Evolutionary conservation across 805 yeast species (phyloP), one percentile per base, ranked within the genome.

Genomic region (Ogataea populi-albae): DNA sequence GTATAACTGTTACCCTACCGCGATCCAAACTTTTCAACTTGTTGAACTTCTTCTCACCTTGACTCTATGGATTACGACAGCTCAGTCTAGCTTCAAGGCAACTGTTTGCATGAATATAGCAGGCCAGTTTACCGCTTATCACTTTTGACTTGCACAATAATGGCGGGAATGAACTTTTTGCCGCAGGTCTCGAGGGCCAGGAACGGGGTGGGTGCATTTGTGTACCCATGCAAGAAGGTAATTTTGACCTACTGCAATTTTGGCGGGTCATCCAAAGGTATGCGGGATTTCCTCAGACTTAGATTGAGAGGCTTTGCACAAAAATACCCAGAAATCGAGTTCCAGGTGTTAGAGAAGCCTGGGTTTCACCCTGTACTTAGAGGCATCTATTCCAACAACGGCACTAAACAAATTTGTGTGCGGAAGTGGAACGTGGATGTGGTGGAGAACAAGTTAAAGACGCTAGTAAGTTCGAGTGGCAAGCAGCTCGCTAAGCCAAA

Each of bases 231-330:
- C 66, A 77, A 75, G 50, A 77, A 75, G 54, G 72, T 93, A 34
- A 72, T 81, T 1, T 59, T 93, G 30, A 82, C 85, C 42, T 93
- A 81, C 65, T 88, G 96, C 66, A 88, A 93, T 69, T 83, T 94
- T 81, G 98, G 97, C 27, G 98, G 97, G 16, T 83, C 95, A 3
- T 89, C 98, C 1, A 70, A 71, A 34, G 97, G 97, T 3, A 74
- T 88, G 65, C 69, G 67, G 55, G 79, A 82, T 37, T 77, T 83
- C 41, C 64, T 93, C 26, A 66, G 71, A 27, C 69, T 58, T 34
- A 69, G 74, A 50, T 69, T 76, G 21, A 64, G 73, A 34, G 44
- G 64, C 6, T 62, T 86, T 39, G 93, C 96, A 3, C 46, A 57
- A 15, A 50, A 65, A 30, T 70, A 86, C 55, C 80, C 86, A 26